A percentile compares a stretch with the other conserved stretches of the same genome.
Conservation (phyloP, 2,329 filamentous ascomycete genomes). For the Paracoccidioides brasiliensis region DNA sequence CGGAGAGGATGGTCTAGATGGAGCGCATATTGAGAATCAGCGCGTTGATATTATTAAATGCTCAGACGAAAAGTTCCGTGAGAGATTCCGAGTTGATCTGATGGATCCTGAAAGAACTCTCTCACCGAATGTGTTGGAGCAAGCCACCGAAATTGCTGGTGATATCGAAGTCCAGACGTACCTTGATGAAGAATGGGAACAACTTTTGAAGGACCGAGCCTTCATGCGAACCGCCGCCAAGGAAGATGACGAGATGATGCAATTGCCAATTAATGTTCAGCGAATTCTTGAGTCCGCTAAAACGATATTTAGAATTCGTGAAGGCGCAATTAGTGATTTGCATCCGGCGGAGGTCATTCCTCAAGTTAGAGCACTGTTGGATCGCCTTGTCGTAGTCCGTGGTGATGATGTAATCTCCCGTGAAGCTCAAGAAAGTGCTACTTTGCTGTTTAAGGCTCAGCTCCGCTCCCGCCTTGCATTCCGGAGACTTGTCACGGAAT, state of each 20-base stretch:
- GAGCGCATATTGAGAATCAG: conserved; percentile 86
- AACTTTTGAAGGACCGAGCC: conserved; percentile 58
- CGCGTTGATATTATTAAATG: conserved; percentile 73
- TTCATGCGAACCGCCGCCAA: conserved; percentile 60
- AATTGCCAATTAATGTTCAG: conserved; percentile 80
- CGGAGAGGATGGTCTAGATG: conserved; percentile 92
- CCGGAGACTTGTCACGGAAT: conserved; percentile 77
- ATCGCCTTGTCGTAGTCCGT: conserved; percentile 71
- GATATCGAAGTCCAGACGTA: conserved; percentile 78
- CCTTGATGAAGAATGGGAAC: conserved; percentile 79
- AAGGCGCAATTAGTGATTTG: conserved; percentile 73
- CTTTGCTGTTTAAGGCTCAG: conserved; percentile 82
- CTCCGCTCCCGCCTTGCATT: conserved; percentile 80
- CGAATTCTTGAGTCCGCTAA: conserved; percentile 86
- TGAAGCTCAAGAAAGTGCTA: conserved; percentile 81
- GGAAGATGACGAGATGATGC: conserved; percentile 73
- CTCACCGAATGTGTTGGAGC: conserved; percentile 61
- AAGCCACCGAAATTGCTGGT: conserved; percentile 72
- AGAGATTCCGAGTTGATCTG: conserved; percentile 73
- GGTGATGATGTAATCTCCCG: conserved; percentile 67
- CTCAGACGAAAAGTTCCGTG: conserved; percentile 63
- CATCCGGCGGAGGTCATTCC: conserved; percentile 79
- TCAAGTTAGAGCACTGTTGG: conserved; percentile 59
- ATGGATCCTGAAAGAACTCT: conserved; percentile 57
- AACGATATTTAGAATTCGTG: conserved; percentile 80